Conservation (phyloP, 257 asterid species). For the Nemophila menziesii region DNA sequence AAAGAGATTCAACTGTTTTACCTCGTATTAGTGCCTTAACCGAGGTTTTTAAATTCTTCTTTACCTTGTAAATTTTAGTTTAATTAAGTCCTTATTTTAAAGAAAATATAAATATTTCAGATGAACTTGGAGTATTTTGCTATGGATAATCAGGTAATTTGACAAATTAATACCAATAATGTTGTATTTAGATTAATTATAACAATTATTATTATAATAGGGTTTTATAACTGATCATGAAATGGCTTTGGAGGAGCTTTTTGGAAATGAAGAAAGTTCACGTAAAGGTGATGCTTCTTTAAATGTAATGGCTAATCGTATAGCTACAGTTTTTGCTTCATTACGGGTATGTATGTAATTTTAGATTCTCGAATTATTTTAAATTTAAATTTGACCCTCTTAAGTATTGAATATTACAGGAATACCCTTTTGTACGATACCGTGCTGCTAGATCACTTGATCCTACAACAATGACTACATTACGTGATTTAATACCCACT, state of each 20-base stretch:
- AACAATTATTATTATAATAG: constrained; percentile 16
- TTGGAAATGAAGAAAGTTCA: constrained; percentile 84
- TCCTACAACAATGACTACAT: constrained; percentile 82
- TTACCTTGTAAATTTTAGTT: background rate
- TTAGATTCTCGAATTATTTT: constrained; percentile 11
- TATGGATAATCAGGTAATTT: constrained; percentile 92
- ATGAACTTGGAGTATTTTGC: constrained; percentile 98
- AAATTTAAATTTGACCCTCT: background rate
- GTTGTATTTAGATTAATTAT: constrained; percentile 2
- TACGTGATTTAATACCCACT: constrained; percentile 89
- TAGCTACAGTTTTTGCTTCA: constrained; percentile 93
- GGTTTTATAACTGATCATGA: constrained; percentile 92
- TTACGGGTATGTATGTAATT: constrained; percentile 47
- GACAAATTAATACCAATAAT: constrained; percentile 10
- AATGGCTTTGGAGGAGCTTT: constrained; percentile 89
- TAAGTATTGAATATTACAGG: constrained; percentile 44
- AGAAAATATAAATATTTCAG: constrained; percentile 44
- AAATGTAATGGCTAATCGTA: constrained; percentile 78
- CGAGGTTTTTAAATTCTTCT: constrained; percentile 48
- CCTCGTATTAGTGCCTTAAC: constrained; percentile 96
- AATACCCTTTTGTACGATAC: constrained; percentile 86
- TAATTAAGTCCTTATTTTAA: background rate
- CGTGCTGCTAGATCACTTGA: constrained; percentile 95
- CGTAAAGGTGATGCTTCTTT: constrained; percentile 72
- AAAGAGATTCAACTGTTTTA: constrained; percentile 70